Evolutionary conservation across 805 yeast genomes (phyloP), one percentile per base, ranked within the genome.

Genomic region (Monosporozyma servazzii): DNA sequence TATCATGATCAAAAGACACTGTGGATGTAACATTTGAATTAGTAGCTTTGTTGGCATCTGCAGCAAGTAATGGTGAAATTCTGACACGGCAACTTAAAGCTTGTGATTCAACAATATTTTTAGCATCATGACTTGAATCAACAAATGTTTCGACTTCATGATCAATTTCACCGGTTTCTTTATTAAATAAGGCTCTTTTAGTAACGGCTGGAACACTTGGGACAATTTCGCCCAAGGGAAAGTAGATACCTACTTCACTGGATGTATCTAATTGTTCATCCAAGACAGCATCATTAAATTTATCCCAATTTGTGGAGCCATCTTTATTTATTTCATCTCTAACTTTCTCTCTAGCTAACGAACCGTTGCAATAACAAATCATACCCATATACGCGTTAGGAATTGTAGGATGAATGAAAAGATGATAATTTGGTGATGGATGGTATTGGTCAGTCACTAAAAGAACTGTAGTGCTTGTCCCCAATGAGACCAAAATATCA

Each of bases 361-460:
- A 78, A 0, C 97, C 96, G 65, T 89, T 89, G 62, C 95, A 86
- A 66, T 89, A 89, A 65, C 97, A 89, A 50, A 90, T 79, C 97
- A 89, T 89, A 21, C 95, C 96, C 96, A 89, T 90, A 65, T 81
- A 89, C 37, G 84, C 81, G 37, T 75, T 75, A 0, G 79, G 77
- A 54, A 86, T 77, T 0, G 95, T 84, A 8, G 97, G 96, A 64
- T 90, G 96, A 55, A 80, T 80, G 71, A 89, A 89, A 56, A 88
- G 67, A 63, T 89, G 96, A 64, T 88, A 89, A 58, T 83, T 85
- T 5, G 88, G 80, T 1, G 90, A 84, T 1, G 96, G 89, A 18
- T 74, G 75, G 63, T 82, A 89, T 51, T 80, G 76, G 53, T 87
- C 84, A 5, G 96, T 89, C 42, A 89, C 82, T 47, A 89, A 69